Base-by-base conservation (phyloP, 2,329 filamentous ascomycete genomes). In the Thielaviopsis populi region DNA sequence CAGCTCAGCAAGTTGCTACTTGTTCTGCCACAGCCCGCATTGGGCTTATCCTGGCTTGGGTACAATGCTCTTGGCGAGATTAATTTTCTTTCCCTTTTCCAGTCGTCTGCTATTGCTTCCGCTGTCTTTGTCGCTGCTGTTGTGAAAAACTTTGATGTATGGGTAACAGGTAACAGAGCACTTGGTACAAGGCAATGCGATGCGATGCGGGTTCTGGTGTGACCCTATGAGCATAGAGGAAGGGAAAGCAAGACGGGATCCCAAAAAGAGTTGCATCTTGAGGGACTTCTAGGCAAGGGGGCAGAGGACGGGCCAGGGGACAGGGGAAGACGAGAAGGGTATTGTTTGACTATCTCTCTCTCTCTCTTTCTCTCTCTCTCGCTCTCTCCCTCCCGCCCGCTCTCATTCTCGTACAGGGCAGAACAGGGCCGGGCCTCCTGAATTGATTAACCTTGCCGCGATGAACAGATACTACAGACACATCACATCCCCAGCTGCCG, bases 201-300 rank as follows among this genome's bases (percentile, higher is more conserved):
- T 50, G 46, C 46, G 24, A 50, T 50, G 46, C 46, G 22, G 46
- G 22, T 27, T 50, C 46, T 50, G 22, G 46, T 50, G 46, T 50
- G 46, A 50, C 22, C 46, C 46, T 50, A 30, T 30, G 37, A 19
- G 37, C 15, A 41, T 7, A 61, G 10, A 61, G 30, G 8, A 61
- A 43, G 41, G 59, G 33, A 43, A 43, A 61, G 24, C 42, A 43
- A 48, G 59, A 48, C 42, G 42, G 41, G 19, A 46, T 27, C 30
- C 61, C 50, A 54, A 54, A 27, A 24, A 63, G 33, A 54, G 42
- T 56, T 27, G 46, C 27, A 41, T 33, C 54, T 63, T 50, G 46
- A n/a, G 33, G 46, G 46, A 24, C 46, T 27, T 50, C 19, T 4
- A 50, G 46, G 22, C 10, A 24, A 27, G 27, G 22, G 46, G 22